These are phyloP conservation scores for Podospora pseudopauciseta DNA, from an alignment of 495 filamentous ascomycete genomes.

Conservation along the genomic window DNA sequence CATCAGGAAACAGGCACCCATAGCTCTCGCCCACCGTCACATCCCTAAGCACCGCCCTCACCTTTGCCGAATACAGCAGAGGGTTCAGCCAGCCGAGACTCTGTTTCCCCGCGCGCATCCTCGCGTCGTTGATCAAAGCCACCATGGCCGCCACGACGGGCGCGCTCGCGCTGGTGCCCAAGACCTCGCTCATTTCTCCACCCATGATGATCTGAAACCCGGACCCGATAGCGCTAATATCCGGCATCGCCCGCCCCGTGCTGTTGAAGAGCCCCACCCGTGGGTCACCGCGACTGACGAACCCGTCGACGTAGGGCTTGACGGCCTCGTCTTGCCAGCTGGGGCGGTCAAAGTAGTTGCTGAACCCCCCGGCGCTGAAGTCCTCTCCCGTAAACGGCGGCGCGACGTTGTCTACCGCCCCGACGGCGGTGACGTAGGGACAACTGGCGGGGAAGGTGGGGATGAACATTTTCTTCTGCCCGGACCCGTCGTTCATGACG, in stretches of 20 bases:
- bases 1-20: constrained; percentile 33
- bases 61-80: constrained; percentile 30
- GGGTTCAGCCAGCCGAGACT: constrained; percentile 42
- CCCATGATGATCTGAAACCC: constrained; percentile 37
- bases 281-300: constrained; percentile 41
- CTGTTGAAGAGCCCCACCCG: constrained; percentile 50
- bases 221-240: constrained; percentile 51
- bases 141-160: constrained; percentile 42
- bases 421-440: constrained; percentile 76
- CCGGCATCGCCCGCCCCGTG: constrained; percentile 67
- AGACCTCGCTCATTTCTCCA: constrained; percentile 31
- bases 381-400: constrained; percentile 55
- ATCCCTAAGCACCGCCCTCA: constrained; percentile 31
- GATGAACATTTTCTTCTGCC: constrained; percentile 56
- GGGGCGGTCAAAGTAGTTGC: constrained; percentile 61
- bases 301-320: constrained; percentile 47
- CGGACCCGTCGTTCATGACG: constrained; percentile 54
- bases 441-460: constrained; percentile 74
- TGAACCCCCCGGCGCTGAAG: constrained; percentile 70
- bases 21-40: constrained; percentile 33
- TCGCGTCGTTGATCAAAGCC: constrained; percentile 39
- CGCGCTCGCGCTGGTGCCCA: constrained; percentile 41
- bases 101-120: constrained; percentile 38
- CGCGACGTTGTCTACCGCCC: constrained; percentile 57
- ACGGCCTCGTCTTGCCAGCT: constrained; percentile 61